phyloP scores from a whole-genome alignment of 306 rosid genomes.

The Oemleria cerasiformis region DNA sequence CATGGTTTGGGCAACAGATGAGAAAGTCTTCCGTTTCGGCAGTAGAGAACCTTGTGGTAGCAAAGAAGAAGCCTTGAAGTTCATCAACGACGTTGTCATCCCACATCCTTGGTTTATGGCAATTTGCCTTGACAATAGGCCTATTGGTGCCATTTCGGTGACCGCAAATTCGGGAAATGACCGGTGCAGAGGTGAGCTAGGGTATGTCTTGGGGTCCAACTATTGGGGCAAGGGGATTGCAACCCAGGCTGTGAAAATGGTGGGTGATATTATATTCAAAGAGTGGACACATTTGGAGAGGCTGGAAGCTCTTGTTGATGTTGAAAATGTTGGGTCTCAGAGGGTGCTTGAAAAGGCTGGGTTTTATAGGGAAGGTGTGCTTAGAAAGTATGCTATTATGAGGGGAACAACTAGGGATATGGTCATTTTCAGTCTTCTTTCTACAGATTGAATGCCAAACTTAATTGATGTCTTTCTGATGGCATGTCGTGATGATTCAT shows the following conservation, averaged over 20 bases:
- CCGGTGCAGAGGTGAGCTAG: slow-evolving; percentile 47
- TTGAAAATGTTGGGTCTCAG: slow-evolving; percentile 56
- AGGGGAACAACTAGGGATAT: slow-evolving; percentile 47
- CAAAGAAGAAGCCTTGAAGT: slow-evolving; percentile 38
- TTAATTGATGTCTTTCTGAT: no score
- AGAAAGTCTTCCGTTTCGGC: slow-evolving; percentile 32
- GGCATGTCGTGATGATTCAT: no score
- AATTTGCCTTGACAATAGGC: slow-evolving; percentile 48
- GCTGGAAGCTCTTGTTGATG: slow-evolving; percentile 71
- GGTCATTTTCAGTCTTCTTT: slow-evolving; percentile 47
- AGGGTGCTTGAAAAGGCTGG: slow-evolving; percentile 71
- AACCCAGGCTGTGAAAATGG: slow-evolving; percentile 54
- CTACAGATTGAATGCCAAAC: slow-evolving; percentile 24
- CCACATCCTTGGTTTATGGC: slow-evolving; percentile 58
- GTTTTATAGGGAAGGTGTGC: slow-evolving; percentile 60
- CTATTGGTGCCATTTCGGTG: slow-evolving; percentile 53
- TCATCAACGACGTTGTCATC: no score
- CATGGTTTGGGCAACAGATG: slow-evolving; percentile 45
- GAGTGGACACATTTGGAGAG: slow-evolving; percentile 61
- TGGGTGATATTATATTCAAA: slow-evolving; percentile 33
- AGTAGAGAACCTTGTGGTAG: slow-evolving; percentile 34
- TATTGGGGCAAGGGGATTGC: slow-evolving; percentile 78
- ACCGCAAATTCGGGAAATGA: slow-evolving; percentile 28
- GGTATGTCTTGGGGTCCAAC: slow-evolving; percentile 56
- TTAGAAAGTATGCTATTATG: slow-evolving; percentile 40